Evolutionary conservation across 352 stramenopile genomes (phyloP), one percentile per base, ranked within the genome.

Genomic region (Phytopythium ostracodes): DNA sequence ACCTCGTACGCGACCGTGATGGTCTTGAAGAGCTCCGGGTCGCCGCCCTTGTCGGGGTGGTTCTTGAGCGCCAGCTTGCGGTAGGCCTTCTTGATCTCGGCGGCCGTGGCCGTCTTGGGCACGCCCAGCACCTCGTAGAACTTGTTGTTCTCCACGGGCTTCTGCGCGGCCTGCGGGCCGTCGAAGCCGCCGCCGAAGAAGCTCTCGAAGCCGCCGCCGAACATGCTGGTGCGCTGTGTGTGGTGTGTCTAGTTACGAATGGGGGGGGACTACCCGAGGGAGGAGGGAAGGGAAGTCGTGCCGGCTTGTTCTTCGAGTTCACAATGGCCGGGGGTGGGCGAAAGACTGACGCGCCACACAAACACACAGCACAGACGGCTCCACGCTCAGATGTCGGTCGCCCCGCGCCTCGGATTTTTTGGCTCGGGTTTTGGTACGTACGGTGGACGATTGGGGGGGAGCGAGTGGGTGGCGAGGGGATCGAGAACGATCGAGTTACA

Each of bases 31-130:
- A 92, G 71, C 71, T 99, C 97, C 46, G 96, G 90, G 78, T 99
- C 97, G 63, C 98, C 98, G 55, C 98, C 97, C 79, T 99, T 99
- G 73, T 99, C 98, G 27, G 97, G 97, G 79, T 99, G 97, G 75
- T 99, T 98, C 75, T 95, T 96, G 20, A 96, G 74, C 53, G 88
- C 88, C 27, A 96, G 68, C 70, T 96, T 96, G 60, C 88, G 83
- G 72, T 96, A 96, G 9, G 89, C 87, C 64, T 96, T 96, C 77
- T 96, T 96, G 68, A 96, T 92, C 67, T 97, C 88, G 10, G 78
- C 85, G 10, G 73, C 75, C 51, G 77, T 88, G 24, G 87, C 87
- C 40, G 79, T 89, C 81, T 97, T 96, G 27, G 81, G 36, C 35
- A 97, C 84, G 60, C 89, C 89, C 33, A 97, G 77, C 56, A 79